Base-by-base conservation (phyloP, 139 green algal species). In the Chlamydomonas sphaeroides region DNA sequence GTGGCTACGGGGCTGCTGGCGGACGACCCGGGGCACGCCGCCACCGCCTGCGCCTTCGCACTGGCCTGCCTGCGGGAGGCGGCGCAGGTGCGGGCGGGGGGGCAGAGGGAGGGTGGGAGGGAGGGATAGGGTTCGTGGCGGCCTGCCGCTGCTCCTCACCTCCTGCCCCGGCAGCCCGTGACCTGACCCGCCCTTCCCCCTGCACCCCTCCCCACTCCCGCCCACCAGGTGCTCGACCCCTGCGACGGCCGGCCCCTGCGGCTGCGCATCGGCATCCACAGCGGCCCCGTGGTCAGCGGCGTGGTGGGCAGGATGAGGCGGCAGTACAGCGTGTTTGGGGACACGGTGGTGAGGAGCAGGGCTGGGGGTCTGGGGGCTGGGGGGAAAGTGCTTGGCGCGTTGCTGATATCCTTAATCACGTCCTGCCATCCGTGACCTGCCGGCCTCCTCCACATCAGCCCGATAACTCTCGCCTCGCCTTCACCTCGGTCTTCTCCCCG, bases 291-390 rank as follows among this genome's bases (percentile, higher is more conserved):
- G 20, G 68, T 87, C 35, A 79, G 53, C 18, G 76, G 83, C 35
- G 70, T 91, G 42, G 84, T 91, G 61, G 87, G 87, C 30, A 63
- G 57, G 30, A 83, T 65, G 23, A 81, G 77, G 57, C 73, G 62
- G 4, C 68, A 87, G 36, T 91, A 89, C 80, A 83, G 62, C 28
- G 66, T 91, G 1, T 91, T 91, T 53, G 87, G 87, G 5, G 84
- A 91, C 65, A 87, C 87, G 5, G 78, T 90, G 72, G 72, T 80
- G 57, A 49, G 72, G 53, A 35, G 32, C 15, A 10, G 23, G 17
- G 20, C 35, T 18, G 18, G 33, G 66, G 59, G 30, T 26, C 0
- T 66, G n/a, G 45, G 45, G 45, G 45, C 11, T 53, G n/a, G n/a
- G n/a, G n/a, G n/a, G n/a, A n/a, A n/a, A n/a, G n/a, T n/a, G n/a